Evolutionary conservation across 208 protist genomes (phyloP).

Genomic region (Herpetomonas tarakana): DNA sequence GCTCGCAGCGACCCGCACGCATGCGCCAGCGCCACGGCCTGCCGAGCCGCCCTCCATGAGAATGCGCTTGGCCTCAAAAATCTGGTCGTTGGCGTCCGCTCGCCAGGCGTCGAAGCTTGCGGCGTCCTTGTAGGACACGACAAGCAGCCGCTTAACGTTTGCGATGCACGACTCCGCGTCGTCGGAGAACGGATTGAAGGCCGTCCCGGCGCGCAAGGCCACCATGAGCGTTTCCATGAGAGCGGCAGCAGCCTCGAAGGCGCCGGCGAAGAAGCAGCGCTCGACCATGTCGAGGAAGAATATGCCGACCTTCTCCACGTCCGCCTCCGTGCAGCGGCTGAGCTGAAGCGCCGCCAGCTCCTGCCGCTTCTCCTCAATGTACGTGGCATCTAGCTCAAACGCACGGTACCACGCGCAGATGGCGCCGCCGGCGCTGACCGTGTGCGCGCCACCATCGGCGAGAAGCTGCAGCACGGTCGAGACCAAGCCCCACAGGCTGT

Average conservation of each 20-base stretch:
- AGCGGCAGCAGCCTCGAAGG: conserved; percentile 39
- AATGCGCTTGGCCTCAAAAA: conserved; percentile 49
- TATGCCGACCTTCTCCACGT: conserved; percentile 34
- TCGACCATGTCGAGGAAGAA: conserved; percentile 53
- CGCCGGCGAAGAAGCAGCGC: conserved; percentile 53
- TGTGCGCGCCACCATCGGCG: conserved; percentile 28
- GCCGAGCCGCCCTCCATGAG: conserved; percentile 12
- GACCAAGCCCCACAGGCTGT: conserved; percentile 48
- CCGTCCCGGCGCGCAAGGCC: conserved; percentile 28
- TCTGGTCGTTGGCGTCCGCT: conserved; percentile 39
- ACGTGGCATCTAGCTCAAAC: conserved; percentile 25
- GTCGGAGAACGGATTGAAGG: conserved; percentile 33
- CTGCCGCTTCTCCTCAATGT: conserved; percentile 24
- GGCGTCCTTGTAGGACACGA: conserved; percentile 16
- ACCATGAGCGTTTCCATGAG: conserved; percentile 53
- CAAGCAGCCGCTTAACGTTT: conserved; percentile 58
- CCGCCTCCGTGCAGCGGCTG: conserved; percentile 8
- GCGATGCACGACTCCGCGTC: conserved; percentile 59
- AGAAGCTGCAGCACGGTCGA: conserved; percentile 32
- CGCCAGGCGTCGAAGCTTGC: conserved; percentile 33
- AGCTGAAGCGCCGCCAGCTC: conserved; percentile 19
- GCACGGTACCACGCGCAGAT: conserved; percentile 55
- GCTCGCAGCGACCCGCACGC: conserved; percentile 24
- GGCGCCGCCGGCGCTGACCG: conserved; percentile 38
- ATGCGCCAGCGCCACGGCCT: conserved; percentile 1